These are phyloP conservation scores for Rhodosporidiobolus odoratus DNA, from an alignment of 768 basidiomycete genomes.

Conservation along the genomic window DNA sequence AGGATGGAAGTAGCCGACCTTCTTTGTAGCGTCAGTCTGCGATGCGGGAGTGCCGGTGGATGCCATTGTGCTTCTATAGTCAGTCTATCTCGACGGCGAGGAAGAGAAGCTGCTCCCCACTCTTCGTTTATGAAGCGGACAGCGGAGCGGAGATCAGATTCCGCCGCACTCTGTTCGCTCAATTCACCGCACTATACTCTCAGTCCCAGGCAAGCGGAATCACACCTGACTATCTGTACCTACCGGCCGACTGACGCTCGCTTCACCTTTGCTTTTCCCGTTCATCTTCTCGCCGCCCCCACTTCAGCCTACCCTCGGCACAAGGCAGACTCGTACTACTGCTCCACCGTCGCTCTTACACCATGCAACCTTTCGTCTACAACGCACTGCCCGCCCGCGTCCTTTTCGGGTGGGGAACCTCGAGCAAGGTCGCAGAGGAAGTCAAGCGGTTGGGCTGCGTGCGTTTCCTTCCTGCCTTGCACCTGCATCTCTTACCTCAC, in stretches of 20 bases:
- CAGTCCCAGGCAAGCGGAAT: too few relatives aligned
- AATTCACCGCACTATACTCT: neutral
- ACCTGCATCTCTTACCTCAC: neutral
- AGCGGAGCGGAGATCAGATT: too few relatives aligned
- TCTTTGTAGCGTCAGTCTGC: neutral
- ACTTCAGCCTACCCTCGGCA: neutral
- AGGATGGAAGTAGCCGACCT: neutral
- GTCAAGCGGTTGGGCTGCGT: conserved; percentile 45
- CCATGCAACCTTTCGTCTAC: conserved; percentile 49
- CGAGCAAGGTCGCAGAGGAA: conserved; percentile 45
- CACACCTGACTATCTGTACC: too few relatives aligned
- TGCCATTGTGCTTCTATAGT: neutral
- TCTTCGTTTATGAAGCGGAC: too few relatives aligned
- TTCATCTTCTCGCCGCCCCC: neutral
- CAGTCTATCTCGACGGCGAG: neutral
- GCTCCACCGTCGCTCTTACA: neutral
- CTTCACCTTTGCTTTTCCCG: too few relatives aligned
- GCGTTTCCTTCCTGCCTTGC: neutral
- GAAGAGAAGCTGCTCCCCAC: too few relatives aligned
- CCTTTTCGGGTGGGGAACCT: conserved; percentile 49
- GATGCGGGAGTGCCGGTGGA: neutral
- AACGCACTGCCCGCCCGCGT: conserved; percentile 49
- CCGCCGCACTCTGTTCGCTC: too few relatives aligned
- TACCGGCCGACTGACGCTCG: too few relatives aligned
- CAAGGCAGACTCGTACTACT: neutral